Evolutionary conservation across 345 rosid species (phyloP).

Genomic region (Diplotaxis tenuifolia): DNA sequence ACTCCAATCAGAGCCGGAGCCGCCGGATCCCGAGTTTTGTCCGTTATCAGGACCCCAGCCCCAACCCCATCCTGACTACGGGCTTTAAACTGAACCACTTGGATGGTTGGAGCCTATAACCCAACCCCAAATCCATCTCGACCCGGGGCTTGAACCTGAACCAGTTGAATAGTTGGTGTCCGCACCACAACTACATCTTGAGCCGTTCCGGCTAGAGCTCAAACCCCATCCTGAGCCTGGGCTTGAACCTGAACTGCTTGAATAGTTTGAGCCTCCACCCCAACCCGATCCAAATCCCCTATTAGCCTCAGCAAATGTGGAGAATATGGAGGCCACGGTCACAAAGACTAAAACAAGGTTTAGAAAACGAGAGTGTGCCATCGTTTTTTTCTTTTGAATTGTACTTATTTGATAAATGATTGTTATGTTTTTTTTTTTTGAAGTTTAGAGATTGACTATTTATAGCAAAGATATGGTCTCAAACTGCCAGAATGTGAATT

Average conservation of each 20-base stretch:
- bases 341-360: slow-evolving; percentile 15
- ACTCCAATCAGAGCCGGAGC: slow-evolving; percentile 15
- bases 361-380: slow-evolving; percentile 17
- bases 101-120: slow-evolving; percentile 28
- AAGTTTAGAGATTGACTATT: slow-evolving; percentile 1
- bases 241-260: slow-evolving; percentile 29
- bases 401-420: slow-evolving; percentile 11
- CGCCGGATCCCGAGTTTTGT: slow-evolving; percentile 1
- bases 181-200: slow-evolving; percentile 27
- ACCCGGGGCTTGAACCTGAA: slow-evolving; percentile 10
- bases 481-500: slow-evolving; percentile 11
- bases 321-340: slow-evolving; percentile 7
- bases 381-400: background rate
- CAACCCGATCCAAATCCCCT: slow-evolving; percentile 34
- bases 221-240: slow-evolving; percentile 23
- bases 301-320: slow-evolving; percentile 28
- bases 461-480: slow-evolving; percentile 23
- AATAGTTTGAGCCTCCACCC: slow-evolving; percentile 35
- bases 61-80: slow-evolving; percentile 31
- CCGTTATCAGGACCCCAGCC: slow-evolving; percentile 5
- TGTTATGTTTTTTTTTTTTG: slow-evolving; percentile 12
- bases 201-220: slow-evolving; percentile 4
- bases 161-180: slow-evolving; percentile 35
- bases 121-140: slow-evolving; percentile 37
- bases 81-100: slow-evolving; percentile 11